Percentiles rank a stretch among this genome's conserved stretches.
These are phyloP conservation scores for Cucurbita pepo DNA, from an alignment of 306 rosid genomes.

Conservation along the genomic window DNA sequence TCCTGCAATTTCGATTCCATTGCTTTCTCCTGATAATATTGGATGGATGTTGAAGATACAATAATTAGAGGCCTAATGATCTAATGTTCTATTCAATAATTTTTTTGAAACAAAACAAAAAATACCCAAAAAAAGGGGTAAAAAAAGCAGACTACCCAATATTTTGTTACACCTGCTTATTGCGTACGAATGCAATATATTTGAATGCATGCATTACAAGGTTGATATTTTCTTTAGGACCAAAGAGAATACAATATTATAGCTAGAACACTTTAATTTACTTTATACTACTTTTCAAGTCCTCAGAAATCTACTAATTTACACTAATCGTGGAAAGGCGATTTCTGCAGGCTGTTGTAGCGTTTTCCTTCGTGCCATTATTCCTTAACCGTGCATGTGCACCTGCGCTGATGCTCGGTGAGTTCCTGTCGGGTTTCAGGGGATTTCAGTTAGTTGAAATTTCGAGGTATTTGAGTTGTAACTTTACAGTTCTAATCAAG, in stretches of 20 bases:
- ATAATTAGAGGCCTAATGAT: not conserved
- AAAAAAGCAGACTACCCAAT: not conserved
- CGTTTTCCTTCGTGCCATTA: slow-evolving; percentile 15
- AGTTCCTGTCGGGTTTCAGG: slow-evolving; percentile 54
- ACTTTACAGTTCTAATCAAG: not conserved
- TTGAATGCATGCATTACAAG: slow-evolving; percentile 16
- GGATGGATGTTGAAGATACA: not conserved
- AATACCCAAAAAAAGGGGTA: not conserved
- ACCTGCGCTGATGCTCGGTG: slow-evolving; percentile 49
- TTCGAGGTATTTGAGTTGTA: not conserved
- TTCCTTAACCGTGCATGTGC: slow-evolving; percentile 47
- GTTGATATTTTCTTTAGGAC: slow-evolving; percentile 3
- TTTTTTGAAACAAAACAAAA: not conserved
- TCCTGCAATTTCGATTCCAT: not conserved
- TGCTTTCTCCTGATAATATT: not conserved
- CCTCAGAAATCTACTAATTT: slow-evolving; percentile 17
- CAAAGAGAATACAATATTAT: not conserved
- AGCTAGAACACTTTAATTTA: not conserved
- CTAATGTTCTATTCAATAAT: not conserved
- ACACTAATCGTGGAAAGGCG: slow-evolving; percentile 11
- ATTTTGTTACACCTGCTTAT: slow-evolving; percentile 12
- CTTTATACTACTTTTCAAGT: slow-evolving; percentile 1
- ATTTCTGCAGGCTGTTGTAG: not conserved
- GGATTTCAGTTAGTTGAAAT: not conserved
- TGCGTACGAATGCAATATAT: slow-evolving; percentile 16